Base-by-base conservation (phyloP, 768 basidiomycete genomes). In the Lentinus tigrinus region DNA sequence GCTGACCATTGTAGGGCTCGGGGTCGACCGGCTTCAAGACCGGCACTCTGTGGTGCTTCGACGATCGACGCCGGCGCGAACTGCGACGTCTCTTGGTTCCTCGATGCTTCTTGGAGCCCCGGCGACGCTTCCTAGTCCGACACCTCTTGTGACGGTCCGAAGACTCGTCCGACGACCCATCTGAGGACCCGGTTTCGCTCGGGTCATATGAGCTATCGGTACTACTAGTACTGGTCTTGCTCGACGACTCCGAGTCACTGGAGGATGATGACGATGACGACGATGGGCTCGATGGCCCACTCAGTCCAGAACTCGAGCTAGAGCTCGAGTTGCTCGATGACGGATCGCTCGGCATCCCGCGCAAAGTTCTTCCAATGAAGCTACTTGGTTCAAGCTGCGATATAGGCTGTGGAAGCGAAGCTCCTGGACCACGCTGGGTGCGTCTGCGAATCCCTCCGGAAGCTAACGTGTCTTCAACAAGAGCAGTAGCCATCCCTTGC, bases 1-100 rank as follows among this genome's bases (percentile, higher is more conserved):
- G 34, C 1, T 24, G 17, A 3, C 63, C 63, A 27, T 61, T 47
- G 26, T 64, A 64, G 2, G 46, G 16, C 1, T 53, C 54, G 0
- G 63, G 63, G 14, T 64, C 50, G 16, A 47, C 31, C n/a, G 63
- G 63, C 37, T 64, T 64, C 6, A 63, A 31, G 7, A 31, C 31
- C 31, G 31, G 31, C 7, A 31, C 31, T 31, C 31, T 31, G 31
- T 38, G 11, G 10, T 42, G 47, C 19, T 43, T 52, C 56, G 34
- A 44, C 26, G 31, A 6, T 6, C 31, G 31, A 31, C 31, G 31
- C 31, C 11, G 6, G 7, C 31, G 31, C 6, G 31, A 31, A 11
- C 31, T 31, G 31, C 31, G 31, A 31, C 31, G 31, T 31, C 11
- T 31, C 31, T 11, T 6, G 11, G 31, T 7, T 6, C 31, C 11